Evolutionary conservation across 192 early-diverging fungal species (phyloP), one percentile per base, ranked within the genome.

Genomic region (Paraglomus brasilianum): DNA sequence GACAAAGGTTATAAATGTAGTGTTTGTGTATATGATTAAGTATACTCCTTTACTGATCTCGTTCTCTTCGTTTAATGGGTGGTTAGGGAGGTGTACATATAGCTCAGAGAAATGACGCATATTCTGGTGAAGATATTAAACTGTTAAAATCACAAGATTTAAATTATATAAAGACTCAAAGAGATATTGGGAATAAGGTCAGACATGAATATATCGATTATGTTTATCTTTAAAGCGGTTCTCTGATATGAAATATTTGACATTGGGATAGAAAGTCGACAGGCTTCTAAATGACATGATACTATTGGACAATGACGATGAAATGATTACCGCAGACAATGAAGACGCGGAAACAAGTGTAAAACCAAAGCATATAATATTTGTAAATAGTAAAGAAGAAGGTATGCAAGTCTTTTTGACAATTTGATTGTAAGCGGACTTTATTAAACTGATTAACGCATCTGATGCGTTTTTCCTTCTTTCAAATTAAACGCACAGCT

Each of bases 81-180:
- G 30, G 30, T 11, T 50, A 81, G 80, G 81, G 88, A 22, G 95
- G 95, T 15, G 89, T 89, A 1, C 95, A 97, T 70, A 69, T 92
- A 11, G 72, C 80, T 47, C 84, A 92, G 61, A 85, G 91, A 38
- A 86, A 89, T 51, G 76, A 91, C n/a, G 80, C 84, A 43, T 83
- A 93, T 36, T 82, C 92, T 9, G 78, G 78, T 13, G 95, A 97
- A 15, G 86, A 91, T 48, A 72, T 93, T 70, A 85, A 85, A 67
- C 75, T 97, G 39, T 75, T 98, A 72, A 94, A 93, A 76, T 95
- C 95, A 1, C 97, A 99, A 79, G 95, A 99, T 75, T 77, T 89
- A 61, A 89, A 85, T 50, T 98, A 98, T 75, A 85, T 97, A 13
- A 87, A 85, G 49, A 88, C 86, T 66, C 92, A 95, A 73, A 75